These are phyloP conservation scores for Tuber umbilicatum DNA, from an alignment of 495 filamentous ascomycete genomes.

Conservation along the genomic window DNA sequence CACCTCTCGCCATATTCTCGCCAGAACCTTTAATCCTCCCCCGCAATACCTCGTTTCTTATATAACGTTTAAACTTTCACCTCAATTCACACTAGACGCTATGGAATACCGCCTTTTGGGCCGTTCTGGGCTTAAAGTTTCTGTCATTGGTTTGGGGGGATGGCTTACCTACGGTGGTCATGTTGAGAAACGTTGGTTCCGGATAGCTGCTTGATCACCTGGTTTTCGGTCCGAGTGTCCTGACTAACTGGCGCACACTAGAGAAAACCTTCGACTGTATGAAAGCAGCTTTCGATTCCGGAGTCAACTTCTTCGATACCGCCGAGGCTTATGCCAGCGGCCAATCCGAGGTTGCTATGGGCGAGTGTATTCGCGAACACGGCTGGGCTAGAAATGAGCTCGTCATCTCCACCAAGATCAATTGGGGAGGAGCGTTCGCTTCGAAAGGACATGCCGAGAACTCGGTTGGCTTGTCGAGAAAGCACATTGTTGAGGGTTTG, in stretches of 20 bases:
- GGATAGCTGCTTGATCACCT: conserved; percentile 2
- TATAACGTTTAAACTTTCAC: background rate
- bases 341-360: conserved; percentile 55
- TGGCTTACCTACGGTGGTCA: conserved; percentile 76
- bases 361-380: conserved; percentile 54
- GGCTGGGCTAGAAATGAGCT: conserved; percentile 74
- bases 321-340: conserved; percentile 53
- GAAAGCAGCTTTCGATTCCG: conserved; percentile 68
- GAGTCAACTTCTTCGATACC: conserved; percentile 61
- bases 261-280: conserved; percentile 62
- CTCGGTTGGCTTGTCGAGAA: conserved; percentile 62
- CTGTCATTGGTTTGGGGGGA: conserved; percentile 64
- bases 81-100: background rate
- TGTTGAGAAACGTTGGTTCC: conserved; percentile 56
- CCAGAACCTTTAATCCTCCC: background rate
- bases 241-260: conserved; percentile 28
- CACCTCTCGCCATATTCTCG: background rate
- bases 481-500: conserved; percentile 72
- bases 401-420: conserved; percentile 80
- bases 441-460: conserved; percentile 49
- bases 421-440: conserved; percentile 60
- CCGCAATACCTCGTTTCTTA: background rate
- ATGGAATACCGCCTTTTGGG: conserved; percentile 74
- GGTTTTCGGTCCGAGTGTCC: conserved; percentile 4
- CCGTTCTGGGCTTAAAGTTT: conserved; percentile 67